These are phyloP conservation scores for Schoenoplectus triqueter DNA, from an alignment of 202 grass and related monocot species.

Conservation along the genomic window DNA sequence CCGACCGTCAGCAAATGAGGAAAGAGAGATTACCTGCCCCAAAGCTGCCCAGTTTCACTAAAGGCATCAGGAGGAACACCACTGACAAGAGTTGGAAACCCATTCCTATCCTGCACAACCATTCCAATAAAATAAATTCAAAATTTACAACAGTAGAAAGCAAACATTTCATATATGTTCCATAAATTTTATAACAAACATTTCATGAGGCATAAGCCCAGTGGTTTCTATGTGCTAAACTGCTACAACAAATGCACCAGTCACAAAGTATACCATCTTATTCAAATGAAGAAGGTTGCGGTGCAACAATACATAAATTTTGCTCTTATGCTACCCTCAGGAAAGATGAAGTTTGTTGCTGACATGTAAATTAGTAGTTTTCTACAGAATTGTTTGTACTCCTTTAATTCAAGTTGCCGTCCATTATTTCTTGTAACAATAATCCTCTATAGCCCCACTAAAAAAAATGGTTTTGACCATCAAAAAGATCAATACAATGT, in stretches of 20 bases:
- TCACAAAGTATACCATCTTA: conserved; percentile 20
- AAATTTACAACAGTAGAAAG: conserved; percentile 27
- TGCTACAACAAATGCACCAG: background rate
- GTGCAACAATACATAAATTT: conserved; percentile 9
- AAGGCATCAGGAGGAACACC: conserved; percentile 96
- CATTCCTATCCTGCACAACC: conserved; percentile 75
- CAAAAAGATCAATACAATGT: background rate
- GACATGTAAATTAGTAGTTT: background rate
- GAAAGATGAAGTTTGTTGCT: conserved; percentile 10
- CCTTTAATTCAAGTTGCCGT: background rate
- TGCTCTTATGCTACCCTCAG: conserved; percentile 13
- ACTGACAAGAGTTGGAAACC: conserved; percentile 90
- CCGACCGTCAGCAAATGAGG: background rate
- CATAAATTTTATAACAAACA: background rate
- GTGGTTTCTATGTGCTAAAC: conserved; percentile 28
- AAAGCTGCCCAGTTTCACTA: conserved; percentile 94
- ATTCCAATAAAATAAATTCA: conserved; percentile 32
- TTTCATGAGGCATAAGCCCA: conserved; percentile 18
- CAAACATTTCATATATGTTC: conserved; percentile 26
- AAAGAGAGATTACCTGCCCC: conserved; percentile 66
- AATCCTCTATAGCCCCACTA: conserved; percentile 2
- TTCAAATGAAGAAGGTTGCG: background rate
- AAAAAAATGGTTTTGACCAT: background rate
- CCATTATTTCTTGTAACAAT: background rate
- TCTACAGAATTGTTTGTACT: background rate